These are phyloP conservation scores for Hansfordia pulvinata DNA, from an alignment of 2,329 filamentous ascomycete species.

Conservation along the genomic window DNA sequence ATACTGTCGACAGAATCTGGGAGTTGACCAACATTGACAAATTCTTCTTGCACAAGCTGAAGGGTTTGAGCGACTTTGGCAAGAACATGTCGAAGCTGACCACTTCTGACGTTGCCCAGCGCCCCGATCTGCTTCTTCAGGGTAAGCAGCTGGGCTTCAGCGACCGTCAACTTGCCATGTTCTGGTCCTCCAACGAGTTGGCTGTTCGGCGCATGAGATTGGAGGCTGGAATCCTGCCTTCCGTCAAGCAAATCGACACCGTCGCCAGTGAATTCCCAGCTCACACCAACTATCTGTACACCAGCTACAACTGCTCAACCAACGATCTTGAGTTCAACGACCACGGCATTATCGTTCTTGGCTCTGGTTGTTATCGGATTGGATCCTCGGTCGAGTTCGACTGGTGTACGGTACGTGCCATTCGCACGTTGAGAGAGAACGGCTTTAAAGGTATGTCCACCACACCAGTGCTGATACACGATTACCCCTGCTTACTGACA, in stretches of 20 bases:
- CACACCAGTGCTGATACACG: too few relatives aligned
- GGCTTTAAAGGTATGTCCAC: too few relatives aligned
- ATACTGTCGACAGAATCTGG: slow-evolving; percentile 94
- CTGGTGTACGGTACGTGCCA: slow-evolving; percentile 94
- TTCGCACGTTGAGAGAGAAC: slow-evolving; percentile 73
- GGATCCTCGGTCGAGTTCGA: slow-evolving; percentile 98
- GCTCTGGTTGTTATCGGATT: slow-evolving; percentile 92
- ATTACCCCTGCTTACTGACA: too few relatives aligned
- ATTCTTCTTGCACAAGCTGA: slow-evolving; percentile 91
- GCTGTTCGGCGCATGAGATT: slow-evolving; percentile 72
- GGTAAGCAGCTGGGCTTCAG: slow-evolving; percentile 93
- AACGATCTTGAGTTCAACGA: slow-evolving; percentile 78
- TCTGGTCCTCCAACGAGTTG: slow-evolving; percentile 89
- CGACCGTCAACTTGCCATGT: slow-evolving; percentile 84
- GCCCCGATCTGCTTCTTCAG: slow-evolving; percentile 55
- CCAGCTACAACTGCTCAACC: slow-evolving; percentile 87
- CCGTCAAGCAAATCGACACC: slow-evolving; percentile 97
- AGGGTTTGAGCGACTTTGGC: slow-evolving; percentile 79
- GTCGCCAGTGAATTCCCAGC: slow-evolving; percentile 95
- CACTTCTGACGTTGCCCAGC: slow-evolving; percentile 49
- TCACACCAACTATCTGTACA: slow-evolving; percentile 88
- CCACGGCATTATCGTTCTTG: slow-evolving; percentile 88
- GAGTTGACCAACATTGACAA: slow-evolving; percentile 97
- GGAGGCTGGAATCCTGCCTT: slow-evolving; percentile 75
- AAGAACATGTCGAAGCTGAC: slow-evolving; percentile 60